Conservation (phyloP, 1,284 basidiomycete species). For the Sphagnurus paluster region DNA sequence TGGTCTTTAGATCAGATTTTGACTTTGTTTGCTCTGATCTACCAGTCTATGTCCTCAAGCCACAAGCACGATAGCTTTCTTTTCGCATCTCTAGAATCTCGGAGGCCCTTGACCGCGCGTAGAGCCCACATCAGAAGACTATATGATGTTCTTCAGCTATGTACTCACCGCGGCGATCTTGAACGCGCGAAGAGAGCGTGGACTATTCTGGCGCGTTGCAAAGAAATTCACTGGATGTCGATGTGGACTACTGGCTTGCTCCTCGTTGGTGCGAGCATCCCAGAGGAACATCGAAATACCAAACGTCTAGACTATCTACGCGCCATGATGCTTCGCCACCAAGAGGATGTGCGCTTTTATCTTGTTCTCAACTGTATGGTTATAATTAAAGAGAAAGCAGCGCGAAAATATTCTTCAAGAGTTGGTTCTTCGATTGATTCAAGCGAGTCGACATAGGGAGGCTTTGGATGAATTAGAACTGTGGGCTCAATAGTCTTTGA, state of each 20-base stretch:
- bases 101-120: conserved; percentile 49
- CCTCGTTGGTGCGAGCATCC: conserved; percentile 45
- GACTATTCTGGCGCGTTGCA: conserved; percentile 80
- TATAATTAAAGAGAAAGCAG: no score
- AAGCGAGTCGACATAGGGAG: conserved; percentile 54
- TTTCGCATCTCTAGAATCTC: conserved; percentile 52
- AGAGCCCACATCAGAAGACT: conserved; percentile 72
- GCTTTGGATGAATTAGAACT: conserved; percentile 85
- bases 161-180: conserved; percentile 69
- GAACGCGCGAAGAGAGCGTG: conserved; percentile 72
- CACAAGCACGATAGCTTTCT: conserved; percentile 43
- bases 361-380: conserved; percentile 7
- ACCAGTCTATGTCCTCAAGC: conserved; percentile 9
- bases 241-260: conserved; percentile 75
- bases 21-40: conserved; percentile 15
- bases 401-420: conserved; percentile 75
- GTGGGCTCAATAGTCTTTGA: conserved; percentile 41
- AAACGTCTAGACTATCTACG: conserved; percentile 63
- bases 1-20: conserved; percentile 9
- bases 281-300: conserved; percentile 29
- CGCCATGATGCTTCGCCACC: conserved; percentile 65
- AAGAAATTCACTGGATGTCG: conserved; percentile 76
- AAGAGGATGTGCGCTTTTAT: conserved; percentile 54
- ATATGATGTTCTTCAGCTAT: conserved; percentile 74
- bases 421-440: conserved; percentile 67